Conservation (phyloP, 2,329 filamentous ascomycete genomes). For the Claviceps pazoutovae region DNA sequence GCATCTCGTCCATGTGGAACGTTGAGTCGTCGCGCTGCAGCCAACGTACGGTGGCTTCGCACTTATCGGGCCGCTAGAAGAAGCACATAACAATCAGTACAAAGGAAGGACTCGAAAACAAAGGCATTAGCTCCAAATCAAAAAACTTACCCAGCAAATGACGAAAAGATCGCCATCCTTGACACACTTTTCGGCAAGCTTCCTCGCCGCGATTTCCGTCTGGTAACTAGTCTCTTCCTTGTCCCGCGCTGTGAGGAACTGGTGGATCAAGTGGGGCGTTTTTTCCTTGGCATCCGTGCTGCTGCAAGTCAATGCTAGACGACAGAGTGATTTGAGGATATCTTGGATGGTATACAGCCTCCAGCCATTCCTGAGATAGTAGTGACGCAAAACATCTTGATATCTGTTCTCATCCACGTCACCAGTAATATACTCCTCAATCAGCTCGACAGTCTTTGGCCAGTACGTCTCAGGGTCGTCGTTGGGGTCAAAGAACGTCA, state of each 20-base stretch:
- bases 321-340: conserved; percentile 66
- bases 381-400: conserved; percentile 82
- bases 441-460: conserved; percentile 68
- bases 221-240: conserved; percentile 80
- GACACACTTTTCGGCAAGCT: conserved; percentile 81
- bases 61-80: conserved; percentile 48
- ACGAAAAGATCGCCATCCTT: conserved; percentile 89
- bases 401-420: conserved; percentile 72
- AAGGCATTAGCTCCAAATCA: too few species aligned
- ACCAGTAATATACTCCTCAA: conserved; percentile 73
- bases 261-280: conserved; percentile 75
- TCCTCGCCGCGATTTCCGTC: conserved; percentile 78
- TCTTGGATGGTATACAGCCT: conserved; percentile 88
- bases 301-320: conserved; percentile 71
- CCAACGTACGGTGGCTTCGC: conserved; percentile 59
- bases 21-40: conserved; percentile 56
- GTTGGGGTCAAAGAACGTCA: conserved; percentile 61
- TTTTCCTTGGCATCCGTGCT: conserved; percentile 83
- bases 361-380: conserved; percentile 84
- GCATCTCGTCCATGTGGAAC: conserved; percentile 80
- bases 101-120: background rate
- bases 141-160: conserved; percentile 70
- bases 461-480: conserved; percentile 59
- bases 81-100: conserved; percentile 16
- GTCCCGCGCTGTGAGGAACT: conserved; percentile 71